Base-by-base conservation (phyloP, 2,329 filamentous ascomycete genomes). In the Aciculosporium take region DNA sequence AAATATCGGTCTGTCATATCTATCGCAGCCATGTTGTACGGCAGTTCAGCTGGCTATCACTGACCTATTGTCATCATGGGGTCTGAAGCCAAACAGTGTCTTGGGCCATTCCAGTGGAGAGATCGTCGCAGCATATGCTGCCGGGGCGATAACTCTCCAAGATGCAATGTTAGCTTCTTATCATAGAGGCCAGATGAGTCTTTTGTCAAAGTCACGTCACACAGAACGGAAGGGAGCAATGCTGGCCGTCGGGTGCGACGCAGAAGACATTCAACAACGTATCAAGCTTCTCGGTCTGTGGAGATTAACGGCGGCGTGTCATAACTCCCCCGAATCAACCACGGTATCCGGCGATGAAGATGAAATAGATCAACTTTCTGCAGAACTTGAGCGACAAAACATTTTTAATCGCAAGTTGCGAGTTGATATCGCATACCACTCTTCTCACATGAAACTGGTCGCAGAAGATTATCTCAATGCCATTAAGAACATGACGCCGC, bases 351-450 rank as follows among this genome's bases (percentile, higher is more conserved):
- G 71, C 8, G 64, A 69, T 31, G 59, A 62, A 28, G 49, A 53
- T 1, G 64, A 61, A 5, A 56, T 75, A 2, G 62, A 66, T 6
- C 55, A 61, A 42, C 53, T 74, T 5, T 60, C 52, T 0, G 45
- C 45, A 0, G 51, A 53, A 27, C 47, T 67, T 17, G 59, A 68
- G 37, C 56, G 60, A 28, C 61, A 63, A 17, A 53, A 58, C 17
- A 50, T 68, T 2, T 73, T 74, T 48, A 65, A 66, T 39, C 61
- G 65, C 18, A 65, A 64, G 21, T 58, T 74, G 3, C 60, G 62
- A 3, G 66, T 74, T 3, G 65, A 69, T 9, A 63, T 67, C 7
- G 70, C 70, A 0, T 75, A 74, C 29, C 72, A 75, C 49, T 75
- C 71, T 0, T 58, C 66, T 29, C 69, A 72, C 47, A 74, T 75